Evolutionary conservation across 1,284 basidiomycete genomes (phyloP).

Genomic region (Taiwanofungus camphoratus): DNA sequence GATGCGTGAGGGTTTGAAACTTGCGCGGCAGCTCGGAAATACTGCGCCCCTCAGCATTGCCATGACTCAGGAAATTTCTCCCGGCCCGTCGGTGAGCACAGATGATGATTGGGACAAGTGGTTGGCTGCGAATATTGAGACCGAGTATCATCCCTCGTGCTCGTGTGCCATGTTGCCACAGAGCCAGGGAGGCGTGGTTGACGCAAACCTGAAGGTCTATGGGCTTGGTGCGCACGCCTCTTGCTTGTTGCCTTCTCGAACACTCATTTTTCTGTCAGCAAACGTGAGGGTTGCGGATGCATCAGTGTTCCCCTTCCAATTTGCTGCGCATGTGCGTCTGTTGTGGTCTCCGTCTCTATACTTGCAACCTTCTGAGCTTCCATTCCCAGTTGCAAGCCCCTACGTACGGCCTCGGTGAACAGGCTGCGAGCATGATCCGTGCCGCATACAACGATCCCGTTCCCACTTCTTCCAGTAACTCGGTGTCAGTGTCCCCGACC

Average conservation of each 20-base stretch:
- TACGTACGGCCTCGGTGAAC: conserved; percentile 69
- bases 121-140: conserved; percentile 35
- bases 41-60: conserved; percentile 33
- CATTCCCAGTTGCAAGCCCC: conserved; percentile 42
- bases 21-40: conserved; percentile 39
- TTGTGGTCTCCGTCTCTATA: conserved; percentile 14
- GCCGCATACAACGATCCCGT: conserved; percentile 37
- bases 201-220: conserved; percentile 56
- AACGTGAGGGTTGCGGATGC: conserved; percentile 23
- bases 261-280: conserved; percentile 4
- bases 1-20: conserved; percentile 52
- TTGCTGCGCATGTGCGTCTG: conserved; percentile 42
- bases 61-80: conserved; percentile 33
- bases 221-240: conserved; percentile 34
- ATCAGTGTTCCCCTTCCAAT: conserved; percentile 48
- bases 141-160: conserved; percentile 53
- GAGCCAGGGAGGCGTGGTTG: conserved; percentile 60
- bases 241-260: neutral
- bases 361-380: conserved; percentile 10
- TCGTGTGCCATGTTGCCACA: conserved; percentile 62
- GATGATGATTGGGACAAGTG: conserved; percentile 45
- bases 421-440: conserved; percentile 58
- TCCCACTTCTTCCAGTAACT: too few species aligned
- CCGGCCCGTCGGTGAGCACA: conserved; percentile 33
- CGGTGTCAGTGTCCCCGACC: too few species aligned